A percentile compares a stretch with the other conserved stretches of the same genome.
Conservation (phyloP, 2,329 filamentous ascomycete genomes). For the Pseudogymnoascus sp. region DNA sequence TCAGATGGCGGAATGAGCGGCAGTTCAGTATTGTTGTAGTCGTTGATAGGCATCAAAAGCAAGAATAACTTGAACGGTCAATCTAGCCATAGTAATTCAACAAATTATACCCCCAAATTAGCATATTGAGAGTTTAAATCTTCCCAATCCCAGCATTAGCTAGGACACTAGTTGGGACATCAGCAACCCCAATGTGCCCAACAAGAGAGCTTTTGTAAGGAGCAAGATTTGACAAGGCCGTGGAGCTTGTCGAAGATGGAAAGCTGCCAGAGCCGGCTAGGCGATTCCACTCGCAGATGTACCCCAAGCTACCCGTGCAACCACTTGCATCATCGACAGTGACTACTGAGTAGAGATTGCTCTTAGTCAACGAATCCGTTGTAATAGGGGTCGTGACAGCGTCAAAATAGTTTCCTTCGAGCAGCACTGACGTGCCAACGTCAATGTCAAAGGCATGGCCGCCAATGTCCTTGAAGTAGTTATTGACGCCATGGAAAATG, state of each 20-base stretch:
- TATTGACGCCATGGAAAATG: constrained; percentile 36
- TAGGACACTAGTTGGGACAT: constrained; percentile 26
- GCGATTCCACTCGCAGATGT: constrained; percentile 5
- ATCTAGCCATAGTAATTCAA: background rate
- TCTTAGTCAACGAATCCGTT: background rate
- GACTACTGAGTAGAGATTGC: background rate
- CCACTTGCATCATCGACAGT: background rate
- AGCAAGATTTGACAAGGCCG: constrained; percentile 13
- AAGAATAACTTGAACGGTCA: too few relatives aligned
- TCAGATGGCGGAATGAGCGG: too few relatives aligned
- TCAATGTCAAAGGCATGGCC: constrained; percentile 40
- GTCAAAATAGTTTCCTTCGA: constrained; percentile 41
- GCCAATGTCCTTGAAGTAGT: constrained; percentile 35
- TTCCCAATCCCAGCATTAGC: constrained; percentile 28
- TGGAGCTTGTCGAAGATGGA: constrained; percentile 27
- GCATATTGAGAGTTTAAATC: constrained; percentile 9
- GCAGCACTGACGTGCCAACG: constrained; percentile 27
- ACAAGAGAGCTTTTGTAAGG: constrained; percentile 22
- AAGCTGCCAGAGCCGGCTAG: constrained; percentile 25
- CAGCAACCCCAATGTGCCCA: constrained; percentile 21
- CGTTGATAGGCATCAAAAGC: too few relatives aligned
- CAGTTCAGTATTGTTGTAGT: too few relatives aligned
- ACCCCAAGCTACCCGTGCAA: background rate
- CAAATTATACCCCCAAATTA: background rate
- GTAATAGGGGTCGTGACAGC: constrained; percentile 31